phyloP scores from a whole-genome alignment of 495 filamentous ascomycete genomes.

The Talaromyces nanjingensis region DNA sequence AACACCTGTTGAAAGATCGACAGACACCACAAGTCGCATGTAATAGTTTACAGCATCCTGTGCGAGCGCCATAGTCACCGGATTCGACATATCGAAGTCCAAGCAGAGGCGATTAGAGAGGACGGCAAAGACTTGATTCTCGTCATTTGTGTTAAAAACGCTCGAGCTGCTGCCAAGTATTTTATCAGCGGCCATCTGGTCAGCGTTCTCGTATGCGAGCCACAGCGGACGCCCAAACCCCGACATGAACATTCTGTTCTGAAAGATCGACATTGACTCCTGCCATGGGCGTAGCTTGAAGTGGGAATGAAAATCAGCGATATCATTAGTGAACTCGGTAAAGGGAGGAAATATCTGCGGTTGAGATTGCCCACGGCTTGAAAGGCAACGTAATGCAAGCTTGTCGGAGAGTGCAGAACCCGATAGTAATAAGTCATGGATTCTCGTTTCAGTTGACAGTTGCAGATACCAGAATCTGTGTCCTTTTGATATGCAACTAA shows the following conservation, averaged over 20 bases:
- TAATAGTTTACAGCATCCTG: neutral
- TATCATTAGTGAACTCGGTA: neutral
- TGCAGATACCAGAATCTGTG: neutral
- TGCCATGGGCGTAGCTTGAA: neutral
- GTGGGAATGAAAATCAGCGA: neutral
- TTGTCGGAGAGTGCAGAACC: neutral
- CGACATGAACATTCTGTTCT: neutral
- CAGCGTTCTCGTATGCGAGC: neutral
- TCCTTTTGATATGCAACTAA: conserved; percentile 2
- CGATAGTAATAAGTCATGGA: neutral
- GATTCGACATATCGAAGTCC: neutral
- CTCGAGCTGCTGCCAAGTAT: conserved; percentile 1
- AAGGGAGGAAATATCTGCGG: neutral
- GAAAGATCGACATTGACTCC: neutral
- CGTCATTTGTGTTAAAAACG: neutral
- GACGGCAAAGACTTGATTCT: neutral
- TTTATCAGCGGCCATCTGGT: neutral
- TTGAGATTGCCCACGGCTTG: neutral
- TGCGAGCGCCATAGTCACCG: neutral
- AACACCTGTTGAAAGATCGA: neutral
- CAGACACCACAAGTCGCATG: neutral
- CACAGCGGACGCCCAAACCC: conserved; percentile 2
- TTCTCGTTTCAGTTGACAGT: neutral
- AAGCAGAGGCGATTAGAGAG: neutral
- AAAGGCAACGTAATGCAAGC: neutral